Evolutionary conservation across 2,329 filamentous ascomycete genomes (phyloP).

Genomic region (Pyricularia pennisetigena): DNA sequence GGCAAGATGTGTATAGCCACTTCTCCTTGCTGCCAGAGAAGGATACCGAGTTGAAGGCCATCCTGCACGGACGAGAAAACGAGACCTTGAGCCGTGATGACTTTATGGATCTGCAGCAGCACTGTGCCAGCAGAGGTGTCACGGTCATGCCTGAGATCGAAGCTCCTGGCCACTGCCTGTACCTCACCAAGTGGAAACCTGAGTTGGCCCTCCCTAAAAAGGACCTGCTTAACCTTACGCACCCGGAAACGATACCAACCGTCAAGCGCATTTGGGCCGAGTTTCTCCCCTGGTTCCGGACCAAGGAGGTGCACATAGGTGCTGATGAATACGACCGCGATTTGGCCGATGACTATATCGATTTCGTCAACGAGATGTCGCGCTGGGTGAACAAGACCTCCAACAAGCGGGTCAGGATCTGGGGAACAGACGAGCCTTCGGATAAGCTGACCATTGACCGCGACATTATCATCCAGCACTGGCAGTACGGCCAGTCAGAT

Average conservation of each 20-base stretch:
- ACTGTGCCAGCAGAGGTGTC: conserved; percentile 43
- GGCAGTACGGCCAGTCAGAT: conserved; percentile 43
- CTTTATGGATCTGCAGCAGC: conserved; percentile 39
- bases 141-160: conserved; percentile 52
- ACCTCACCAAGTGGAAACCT: conserved; percentile 49
- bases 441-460: conserved; percentile 19
- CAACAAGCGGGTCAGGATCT: conserved; percentile 39
- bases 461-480: conserved; percentile 43
- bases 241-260: conserved; percentile 42
- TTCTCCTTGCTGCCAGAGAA: conserved; percentile 39
- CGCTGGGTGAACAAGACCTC: conserved; percentile 26
- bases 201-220: conserved; percentile 29
- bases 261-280: conserved; percentile 42
- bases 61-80: conserved; percentile 38
- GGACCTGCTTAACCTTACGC: conserved; percentile 41
- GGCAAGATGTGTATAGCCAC: conserved; percentile 39
- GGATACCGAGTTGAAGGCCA: conserved; percentile 31
- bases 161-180: conserved; percentile 45
- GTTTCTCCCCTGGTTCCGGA: conserved; percentile 45
- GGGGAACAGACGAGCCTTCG: conserved; percentile 43
- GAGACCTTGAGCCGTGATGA: conserved; percentile 42
- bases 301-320: conserved; percentile 43
- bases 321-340: conserved; percentile 42
- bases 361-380: conserved; percentile 43
- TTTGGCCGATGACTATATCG: conserved; percentile 32